Evolutionary conservation across 192 early-diverging fungal genomes (phyloP).

Genomic region (Coemansia sp.): DNA sequence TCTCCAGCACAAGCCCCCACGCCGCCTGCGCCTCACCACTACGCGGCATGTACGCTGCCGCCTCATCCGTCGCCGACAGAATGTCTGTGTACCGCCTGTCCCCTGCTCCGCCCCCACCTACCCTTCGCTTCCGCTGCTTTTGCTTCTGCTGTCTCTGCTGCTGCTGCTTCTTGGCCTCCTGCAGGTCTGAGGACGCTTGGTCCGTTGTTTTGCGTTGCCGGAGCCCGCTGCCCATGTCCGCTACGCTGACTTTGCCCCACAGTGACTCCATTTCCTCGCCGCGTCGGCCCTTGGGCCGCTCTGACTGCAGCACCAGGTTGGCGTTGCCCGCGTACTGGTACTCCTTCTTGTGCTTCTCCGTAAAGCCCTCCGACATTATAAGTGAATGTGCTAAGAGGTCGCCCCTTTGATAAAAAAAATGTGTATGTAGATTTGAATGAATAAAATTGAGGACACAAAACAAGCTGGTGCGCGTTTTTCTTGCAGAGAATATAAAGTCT

Average conservation of each 20-base stretch:
- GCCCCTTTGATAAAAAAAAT: too few species aligned
- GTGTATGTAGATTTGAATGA: neutral
- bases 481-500: conserved; percentile 4
- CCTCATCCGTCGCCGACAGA: conserved; percentile 81
- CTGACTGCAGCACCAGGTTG: conserved; percentile 94
- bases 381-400: too few species aligned
- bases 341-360: conserved; percentile 50
- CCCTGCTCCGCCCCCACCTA: conserved; percentile 31
- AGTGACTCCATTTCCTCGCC: conserved; percentile 94
- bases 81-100: conserved; percentile 67
- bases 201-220: conserved; percentile 59
- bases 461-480: neutral
- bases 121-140: conserved; percentile 24
- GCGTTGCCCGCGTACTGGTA: conserved; percentile 88
- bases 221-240: conserved; percentile 81
- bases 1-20: conserved; percentile 87
- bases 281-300: conserved; percentile 84
- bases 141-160: too few species aligned
- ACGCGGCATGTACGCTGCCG: conserved; percentile 76
- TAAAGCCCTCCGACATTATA: conserved; percentile 42
- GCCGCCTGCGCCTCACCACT: conserved; percentile 86
- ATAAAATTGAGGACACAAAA: neutral
- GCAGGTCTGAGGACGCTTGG: conserved; percentile 35
- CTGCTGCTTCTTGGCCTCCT: too few species aligned
- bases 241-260: conserved; percentile 79